These are phyloP conservation scores for Pseudogymnoascus sp. DNA, from an alignment of 2,329 filamentous ascomycete species.

Conservation along the genomic window DNA sequence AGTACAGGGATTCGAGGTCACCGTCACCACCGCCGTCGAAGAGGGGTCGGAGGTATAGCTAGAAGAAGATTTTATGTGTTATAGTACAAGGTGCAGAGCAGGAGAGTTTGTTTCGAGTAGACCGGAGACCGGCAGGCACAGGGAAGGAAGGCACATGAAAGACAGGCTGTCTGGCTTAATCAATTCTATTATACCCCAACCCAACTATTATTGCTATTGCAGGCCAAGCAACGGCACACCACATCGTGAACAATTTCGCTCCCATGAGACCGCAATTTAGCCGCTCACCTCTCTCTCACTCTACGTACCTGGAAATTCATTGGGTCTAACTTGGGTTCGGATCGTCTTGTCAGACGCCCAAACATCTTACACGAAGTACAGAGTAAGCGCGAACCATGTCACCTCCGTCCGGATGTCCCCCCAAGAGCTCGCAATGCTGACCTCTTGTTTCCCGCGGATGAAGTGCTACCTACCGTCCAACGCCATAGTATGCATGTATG, in stretches of 20 bases:
- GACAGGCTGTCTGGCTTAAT: neutral
- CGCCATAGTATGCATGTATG: neutral
- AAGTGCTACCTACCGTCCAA: neutral
- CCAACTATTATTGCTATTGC: conserved; percentile 2
- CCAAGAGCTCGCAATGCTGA: conserved; percentile 3
- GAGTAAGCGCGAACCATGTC: conserved; percentile 2
- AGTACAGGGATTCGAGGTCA: conserved; percentile 14
- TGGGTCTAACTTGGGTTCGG: neutral
- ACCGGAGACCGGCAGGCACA: neutral
- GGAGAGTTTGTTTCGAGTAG: conserved; percentile 6
- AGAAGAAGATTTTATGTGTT: conserved; percentile 8
- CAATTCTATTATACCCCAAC: conserved; percentile 6
- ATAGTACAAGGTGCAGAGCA: conserved; percentile 9
- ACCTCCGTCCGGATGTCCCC: neutral
- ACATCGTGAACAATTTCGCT: neutral
- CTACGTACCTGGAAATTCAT: neutral
- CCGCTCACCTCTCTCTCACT: neutral
- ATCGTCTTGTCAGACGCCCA: neutral
- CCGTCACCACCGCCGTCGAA: conserved; percentile 21
- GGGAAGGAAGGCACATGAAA: neutral
- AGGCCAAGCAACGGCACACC: neutral
- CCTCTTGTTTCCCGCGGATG: neutral
- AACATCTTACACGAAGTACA: neutral
- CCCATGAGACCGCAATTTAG: neutral
- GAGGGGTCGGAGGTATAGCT: conserved; percentile 23